Evolutionary conservation across 768 basidiomycete genomes (phyloP).

Genomic region (Tricholoma flavovirens): DNA sequence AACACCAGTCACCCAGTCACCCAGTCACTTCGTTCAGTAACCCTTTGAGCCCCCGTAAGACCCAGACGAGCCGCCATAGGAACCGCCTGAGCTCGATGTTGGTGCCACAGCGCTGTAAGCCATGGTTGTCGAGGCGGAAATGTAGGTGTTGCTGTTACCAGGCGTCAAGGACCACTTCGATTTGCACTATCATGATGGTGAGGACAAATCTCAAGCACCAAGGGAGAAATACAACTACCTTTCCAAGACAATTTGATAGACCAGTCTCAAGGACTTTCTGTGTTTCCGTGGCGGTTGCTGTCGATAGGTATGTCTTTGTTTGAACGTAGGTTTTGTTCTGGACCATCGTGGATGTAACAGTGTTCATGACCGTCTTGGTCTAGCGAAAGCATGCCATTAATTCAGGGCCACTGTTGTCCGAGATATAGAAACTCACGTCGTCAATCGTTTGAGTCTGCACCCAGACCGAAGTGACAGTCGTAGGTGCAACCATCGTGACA

Average conservation of each 20-base stretch:
- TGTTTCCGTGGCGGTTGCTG: constrained; percentile 40
- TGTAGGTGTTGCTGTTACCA: constrained; percentile 46
- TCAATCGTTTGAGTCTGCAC: constrained; percentile 54
- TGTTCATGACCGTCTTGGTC: constrained; percentile 57
- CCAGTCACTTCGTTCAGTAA: constrained; percentile 24
- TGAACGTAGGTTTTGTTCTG: constrained; percentile 41
- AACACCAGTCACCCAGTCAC: too few relatives aligned
- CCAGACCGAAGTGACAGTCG: constrained; percentile 50
- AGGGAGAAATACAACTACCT: constrained; percentile 25
- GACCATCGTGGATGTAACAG: constrained; percentile 47
- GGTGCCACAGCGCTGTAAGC: constrained; percentile 16
- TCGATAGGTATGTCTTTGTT: constrained; percentile 50
- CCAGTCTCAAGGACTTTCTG: constrained; percentile 42
- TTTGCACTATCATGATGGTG: constrained; percentile 44
- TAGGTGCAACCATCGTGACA: constrained; percentile 50
- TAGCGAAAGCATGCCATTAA: constrained; percentile 17
- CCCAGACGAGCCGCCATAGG: constrained; percentile 19
- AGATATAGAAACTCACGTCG: constrained; percentile 34
- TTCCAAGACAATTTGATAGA: constrained; percentile 48
- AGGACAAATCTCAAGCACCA: constrained; percentile 6
- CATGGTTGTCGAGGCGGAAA: constrained; percentile 20
- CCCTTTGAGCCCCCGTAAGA: constrained; percentile 20
- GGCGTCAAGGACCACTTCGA: constrained; percentile 43
- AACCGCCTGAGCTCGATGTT: constrained; percentile 7
- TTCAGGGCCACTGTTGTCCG: background rate